Conservation (phyloP, 306 rosid genomes). For the Fragaria ananassa region DNA sequence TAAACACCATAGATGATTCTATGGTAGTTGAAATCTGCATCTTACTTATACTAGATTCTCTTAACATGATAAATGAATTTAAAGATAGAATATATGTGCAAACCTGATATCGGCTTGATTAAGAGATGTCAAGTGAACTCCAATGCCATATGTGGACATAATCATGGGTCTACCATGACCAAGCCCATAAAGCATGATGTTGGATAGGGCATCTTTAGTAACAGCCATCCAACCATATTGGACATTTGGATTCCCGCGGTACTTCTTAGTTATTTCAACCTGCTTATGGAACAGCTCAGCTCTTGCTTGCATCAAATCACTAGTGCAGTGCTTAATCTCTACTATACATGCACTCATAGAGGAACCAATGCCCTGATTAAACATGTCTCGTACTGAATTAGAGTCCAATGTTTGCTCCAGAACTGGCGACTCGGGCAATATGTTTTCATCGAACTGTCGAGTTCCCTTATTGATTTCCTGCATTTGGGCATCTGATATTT, state of each 20-base stretch:
- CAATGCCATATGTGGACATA: constrained; percentile 26
- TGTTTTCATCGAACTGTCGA: neutral
- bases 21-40: neutral
- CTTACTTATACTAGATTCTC: neutral
- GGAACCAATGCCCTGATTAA: constrained; percentile 8
- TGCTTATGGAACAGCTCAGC: constrained; percentile 29
- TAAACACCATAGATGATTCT: neutral
- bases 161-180: constrained; percentile 9
- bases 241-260: constrained; percentile 32
- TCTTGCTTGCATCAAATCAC: constrained; percentile 15
- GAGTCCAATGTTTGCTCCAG: constrained; percentile 6
- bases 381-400: constrained; percentile 16
- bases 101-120: constrained; percentile 26
- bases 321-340: constrained; percentile 21
- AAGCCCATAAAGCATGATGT: constrained; percentile 19
- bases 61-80: neutral
- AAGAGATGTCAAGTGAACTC: constrained; percentile 33
- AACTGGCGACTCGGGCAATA: constrained; percentile 8
- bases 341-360: constrained; percentile 5
- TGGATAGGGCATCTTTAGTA: constrained; percentile 13
- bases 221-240: constrained; percentile 29
- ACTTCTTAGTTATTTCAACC: constrained; percentile 20
- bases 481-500: constrained; percentile 5
- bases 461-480: constrained; percentile 5
- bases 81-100: neutral